Base-by-base conservation (phyloP, 768 basidiomycete genomes). In the Clathrus columnatus region DNA sequence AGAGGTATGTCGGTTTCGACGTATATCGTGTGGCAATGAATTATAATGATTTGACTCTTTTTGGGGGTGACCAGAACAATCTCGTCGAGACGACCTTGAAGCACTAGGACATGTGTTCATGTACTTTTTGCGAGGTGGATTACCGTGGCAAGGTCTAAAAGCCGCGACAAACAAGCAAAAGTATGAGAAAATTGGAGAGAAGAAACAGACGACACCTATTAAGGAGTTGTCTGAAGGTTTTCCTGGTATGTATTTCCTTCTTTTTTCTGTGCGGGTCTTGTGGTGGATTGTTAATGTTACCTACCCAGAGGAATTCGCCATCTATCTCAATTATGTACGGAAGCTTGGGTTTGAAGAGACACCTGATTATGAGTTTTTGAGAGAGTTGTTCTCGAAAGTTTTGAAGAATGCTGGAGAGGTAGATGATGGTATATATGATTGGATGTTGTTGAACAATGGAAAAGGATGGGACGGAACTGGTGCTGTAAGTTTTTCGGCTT, bases 131-230 rank as follows among this genome's bases (percentile, higher is more conserved):
- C 82, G 96, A 51, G 96, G 96, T 20, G 95, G 93, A 63, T 67
- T 99, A 51, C 96, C 96, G 21, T 99, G 96, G 96, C 96, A 99
- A 67, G 96, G 96, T 56, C 80, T 99, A 56, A 98, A 98, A 73
- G 96, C 96, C 29, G 96, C 96, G 26, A 99, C 94, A 50, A 98
- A 99, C 78, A 99, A 99, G 76, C 96, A 98, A 70, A 91, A 98
- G 77, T 99, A 99, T 74, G 95, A 99, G 78, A 99, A 98, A 79
- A 99, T 99, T 69, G 95, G 95, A 60, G 95, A 99, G 77, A 99
- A 99, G 85, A 99, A 92, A 79, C 96, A 98, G 74, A 89, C 88
- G 14, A 98, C 96, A 26, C 87, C 88, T 6, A 97, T 99, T 70
- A 95, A 91, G 73, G 96, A 99, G 66, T 78, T 99, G 23, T 91